phyloP scores from a whole-genome alignment of 139 green algal species.

The Mychonastes homosphaera region DNA sequence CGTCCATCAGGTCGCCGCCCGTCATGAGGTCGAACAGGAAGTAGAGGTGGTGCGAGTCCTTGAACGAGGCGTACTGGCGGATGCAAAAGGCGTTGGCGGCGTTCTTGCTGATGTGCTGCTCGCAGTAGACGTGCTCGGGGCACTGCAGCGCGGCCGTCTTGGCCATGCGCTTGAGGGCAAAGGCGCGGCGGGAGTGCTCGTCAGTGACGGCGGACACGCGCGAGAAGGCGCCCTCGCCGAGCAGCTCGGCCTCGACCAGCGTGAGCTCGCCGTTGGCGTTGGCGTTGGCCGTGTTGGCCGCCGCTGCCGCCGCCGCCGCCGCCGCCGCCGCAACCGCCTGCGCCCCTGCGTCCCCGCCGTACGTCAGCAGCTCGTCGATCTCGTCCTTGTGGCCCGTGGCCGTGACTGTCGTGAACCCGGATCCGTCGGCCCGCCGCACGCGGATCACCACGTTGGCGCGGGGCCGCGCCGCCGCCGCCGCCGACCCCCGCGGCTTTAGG shows the following conservation, averaged over 20 bases:
- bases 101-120: constrained; percentile 56
- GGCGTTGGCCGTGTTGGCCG: background rate
- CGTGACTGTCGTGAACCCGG: no score
- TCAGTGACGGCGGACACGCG: constrained; percentile 58
- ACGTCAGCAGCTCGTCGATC: constrained; percentile 50
- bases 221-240: constrained; percentile 80
- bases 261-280: constrained; percentile 25
- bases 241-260: constrained; percentile 61
- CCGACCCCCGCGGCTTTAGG: constrained; percentile 33
- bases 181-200: constrained; percentile 52
- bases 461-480: constrained; percentile 26
- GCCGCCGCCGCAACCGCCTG: constrained; percentile 18
- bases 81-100: constrained; percentile 78
- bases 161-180: constrained; percentile 88
- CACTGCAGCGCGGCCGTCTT: constrained; percentile 83
- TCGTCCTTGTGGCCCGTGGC: constrained; percentile 80
- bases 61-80: constrained; percentile 75
- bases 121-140: constrained; percentile 89
- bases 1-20: constrained; percentile 93
- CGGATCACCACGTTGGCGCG: constrained; percentile 26
- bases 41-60: constrained; percentile 78
- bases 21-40: constrained; percentile 87
- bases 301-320: background rate
- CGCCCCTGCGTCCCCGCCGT: no score
- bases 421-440: background rate